Conservation (phyloP, 495 filamentous ascomycete genomes). For the Cercophora scortea region DNA sequence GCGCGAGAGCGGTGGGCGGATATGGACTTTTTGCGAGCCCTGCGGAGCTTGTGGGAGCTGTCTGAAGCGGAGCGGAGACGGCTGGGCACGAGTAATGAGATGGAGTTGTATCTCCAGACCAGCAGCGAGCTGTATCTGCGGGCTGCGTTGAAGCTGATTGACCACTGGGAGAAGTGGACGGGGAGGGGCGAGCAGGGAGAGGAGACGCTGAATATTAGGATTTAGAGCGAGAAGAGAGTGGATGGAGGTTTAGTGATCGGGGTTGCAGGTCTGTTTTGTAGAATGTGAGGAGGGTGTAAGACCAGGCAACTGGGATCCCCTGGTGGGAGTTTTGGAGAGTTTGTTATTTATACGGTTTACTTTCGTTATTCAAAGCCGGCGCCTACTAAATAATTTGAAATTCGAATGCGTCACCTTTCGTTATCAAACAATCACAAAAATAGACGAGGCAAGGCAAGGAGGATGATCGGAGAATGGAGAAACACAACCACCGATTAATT, state of each 20-base stretch:
- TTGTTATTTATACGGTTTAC: too few relatives aligned
- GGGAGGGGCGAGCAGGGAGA: constrained; percentile 17
- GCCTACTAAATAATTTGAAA: too few relatives aligned
- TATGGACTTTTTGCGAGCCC: constrained; percentile 10
- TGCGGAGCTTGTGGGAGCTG: constrained; percentile 22
- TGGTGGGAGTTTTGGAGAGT: too few relatives aligned
- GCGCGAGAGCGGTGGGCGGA: constrained; percentile 1
- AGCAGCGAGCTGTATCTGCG: constrained; percentile 9
- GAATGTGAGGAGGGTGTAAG: too few relatives aligned
- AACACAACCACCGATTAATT: too few relatives aligned
- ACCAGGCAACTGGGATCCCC: too few relatives aligned
- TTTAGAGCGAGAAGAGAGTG: constrained; percentile 3
- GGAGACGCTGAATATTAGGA: constrained; percentile 20
- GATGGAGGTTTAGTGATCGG: neutral
- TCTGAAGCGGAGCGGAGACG: neutral
- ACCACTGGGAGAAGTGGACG: constrained; percentile 19
- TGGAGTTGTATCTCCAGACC: neutral
- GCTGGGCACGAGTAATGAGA: neutral
- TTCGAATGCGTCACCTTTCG: too few relatives aligned
- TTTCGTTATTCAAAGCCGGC: too few relatives aligned
- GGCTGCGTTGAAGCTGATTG: constrained; percentile 21
- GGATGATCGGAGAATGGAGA: too few relatives aligned
- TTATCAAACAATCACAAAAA: too few relatives aligned
- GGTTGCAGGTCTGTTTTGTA: neutral
- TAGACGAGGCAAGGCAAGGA: too few relatives aligned